A percentile compares a stretch with the other conserved stretches of the same genome.
phyloP scores from a whole-genome alignment of 1,284 basidiomycete genomes.

The Microbotryum violaceum region DNA sequence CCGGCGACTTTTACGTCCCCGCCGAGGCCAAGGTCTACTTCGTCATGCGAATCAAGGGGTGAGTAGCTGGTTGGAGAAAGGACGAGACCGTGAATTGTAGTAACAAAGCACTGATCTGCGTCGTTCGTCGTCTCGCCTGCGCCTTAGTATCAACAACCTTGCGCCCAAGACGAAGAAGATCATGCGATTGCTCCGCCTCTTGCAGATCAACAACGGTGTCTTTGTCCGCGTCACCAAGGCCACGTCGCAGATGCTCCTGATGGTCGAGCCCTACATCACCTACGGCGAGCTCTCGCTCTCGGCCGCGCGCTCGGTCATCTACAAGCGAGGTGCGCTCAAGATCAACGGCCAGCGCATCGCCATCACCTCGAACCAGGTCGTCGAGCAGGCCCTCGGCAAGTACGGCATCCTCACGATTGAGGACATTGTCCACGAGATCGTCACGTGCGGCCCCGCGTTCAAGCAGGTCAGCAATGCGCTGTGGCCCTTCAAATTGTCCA shows the following conservation, averaged over 20 bases:
- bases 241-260: conserved; percentile 94
- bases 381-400: conserved; percentile 87
- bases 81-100: background rate
- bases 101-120: background rate
- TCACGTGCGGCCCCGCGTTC: conserved; percentile 94
- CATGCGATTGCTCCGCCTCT: conserved; percentile 91
- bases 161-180: conserved; percentile 99
- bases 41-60: conserved; percentile 93
- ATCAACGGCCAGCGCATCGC: conserved; percentile 96
- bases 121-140: background rate
- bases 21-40: conserved; percentile 97
- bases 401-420: conserved; percentile 95
- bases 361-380: conserved; percentile 86
- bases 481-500: conserved; percentile 99
- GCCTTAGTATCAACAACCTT: conserved; percentile 91
- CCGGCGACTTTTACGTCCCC: conserved; percentile 95
- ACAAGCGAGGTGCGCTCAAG: conserved; percentile 97
- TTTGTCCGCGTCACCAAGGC: conserved; percentile 97
- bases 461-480: conserved; percentile 79
- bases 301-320: conserved; percentile 46
- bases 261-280: conserved; percentile 94
- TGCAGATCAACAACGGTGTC: conserved; percentile 99
- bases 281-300: conserved; percentile 54
- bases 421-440: conserved; percentile 96
- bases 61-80: conserved; percentile 40